phyloP scores from a whole-genome alignment of 192 early-diverging fungal genomes.

The Backusella australiensis region DNA sequence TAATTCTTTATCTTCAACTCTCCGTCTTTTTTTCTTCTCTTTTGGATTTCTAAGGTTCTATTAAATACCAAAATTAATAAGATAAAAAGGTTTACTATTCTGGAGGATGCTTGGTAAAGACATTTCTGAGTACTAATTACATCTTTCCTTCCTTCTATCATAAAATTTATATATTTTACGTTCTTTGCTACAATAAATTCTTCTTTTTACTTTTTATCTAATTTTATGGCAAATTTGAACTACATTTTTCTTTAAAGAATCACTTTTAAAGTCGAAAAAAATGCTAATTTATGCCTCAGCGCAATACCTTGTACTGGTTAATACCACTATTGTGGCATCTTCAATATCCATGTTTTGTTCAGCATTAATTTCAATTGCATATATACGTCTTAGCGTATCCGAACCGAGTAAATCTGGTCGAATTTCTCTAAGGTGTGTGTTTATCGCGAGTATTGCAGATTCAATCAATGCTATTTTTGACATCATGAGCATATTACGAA shows the following conservation, averaged over 20 bases:
- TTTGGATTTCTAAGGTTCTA: not conserved
- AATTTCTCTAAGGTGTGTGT: not conserved
- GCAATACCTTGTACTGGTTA: not conserved
- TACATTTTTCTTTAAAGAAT: not conserved
- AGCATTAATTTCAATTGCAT: not conserved
- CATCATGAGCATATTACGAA: not conserved
- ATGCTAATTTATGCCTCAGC: not conserved
- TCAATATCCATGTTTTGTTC: not conserved
- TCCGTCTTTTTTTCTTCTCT: not conserved
- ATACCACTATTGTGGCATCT: not conserved
- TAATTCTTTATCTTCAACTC: not conserved
- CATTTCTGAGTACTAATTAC: not conserved
- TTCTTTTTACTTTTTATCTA: not conserved
- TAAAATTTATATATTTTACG: not conserved
- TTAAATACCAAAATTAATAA: not conserved
- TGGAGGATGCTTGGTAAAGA: not conserved
- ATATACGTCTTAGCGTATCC: not conserved
- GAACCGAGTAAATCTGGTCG: not conserved
- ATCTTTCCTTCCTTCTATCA: not conserved
- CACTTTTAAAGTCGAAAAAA: not conserved
- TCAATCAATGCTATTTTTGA: not conserved
- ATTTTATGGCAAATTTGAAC: not conserved
- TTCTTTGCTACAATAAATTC: not conserved
- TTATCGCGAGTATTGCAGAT: not conserved
- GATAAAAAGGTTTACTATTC: not conserved